These are phyloP conservation scores for Peribolospora baueri DNA, from an alignment of 768 basidiomycete genomes.

Conservation along the genomic window DNA sequence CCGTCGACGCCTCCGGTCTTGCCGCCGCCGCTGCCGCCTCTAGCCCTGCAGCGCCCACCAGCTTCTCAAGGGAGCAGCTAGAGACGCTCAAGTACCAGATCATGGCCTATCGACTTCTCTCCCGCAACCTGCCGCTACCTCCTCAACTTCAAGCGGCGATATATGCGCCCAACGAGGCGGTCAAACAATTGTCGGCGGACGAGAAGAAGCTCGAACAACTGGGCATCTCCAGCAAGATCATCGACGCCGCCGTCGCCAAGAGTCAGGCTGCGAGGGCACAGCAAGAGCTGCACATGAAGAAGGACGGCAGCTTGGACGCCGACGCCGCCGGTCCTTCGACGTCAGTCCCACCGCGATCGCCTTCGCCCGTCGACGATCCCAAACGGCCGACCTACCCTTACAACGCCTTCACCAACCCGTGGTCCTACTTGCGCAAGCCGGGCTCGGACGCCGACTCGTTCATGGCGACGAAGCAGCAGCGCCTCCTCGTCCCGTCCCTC, in stretches of 20 bases:
- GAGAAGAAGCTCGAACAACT: background rate
- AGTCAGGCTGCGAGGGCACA: slow-evolving; percentile 20
- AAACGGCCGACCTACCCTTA: slow-evolving; percentile 76
- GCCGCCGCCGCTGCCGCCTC: background rate
- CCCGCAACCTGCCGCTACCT: slow-evolving; percentile 40
- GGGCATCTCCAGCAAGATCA: slow-evolving; percentile 28
- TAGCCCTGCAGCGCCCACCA: background rate
- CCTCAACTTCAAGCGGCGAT: slow-evolving; percentile 46
- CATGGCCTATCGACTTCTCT: slow-evolving; percentile 20
- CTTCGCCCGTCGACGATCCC: slow-evolving; percentile 68
- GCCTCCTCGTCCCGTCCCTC: slow-evolving; percentile 61
- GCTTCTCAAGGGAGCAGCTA: slow-evolving; percentile 4
- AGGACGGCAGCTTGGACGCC: slow-evolving; percentile 26
- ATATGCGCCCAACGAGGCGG: slow-evolving; percentile 35
- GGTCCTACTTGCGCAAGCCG: slow-evolving; percentile 38
- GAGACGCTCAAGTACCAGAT: slow-evolving; percentile 4
- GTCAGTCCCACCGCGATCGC: slow-evolving; percentile 17
- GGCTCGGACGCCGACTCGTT: slow-evolving; percentile 33
- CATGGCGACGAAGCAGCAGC: slow-evolving; percentile 44
- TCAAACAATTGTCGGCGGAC: slow-evolving; percentile 26
- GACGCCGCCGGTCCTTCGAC: background rate
- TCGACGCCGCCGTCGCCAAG: slow-evolving; percentile 38
- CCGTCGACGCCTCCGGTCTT: slow-evolving; percentile 1
- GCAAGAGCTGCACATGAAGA: slow-evolving; percentile 22
- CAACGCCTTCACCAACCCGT: slow-evolving; percentile 54